These are phyloP conservation scores for Singerocomus inundabilis DNA, from an alignment of 1,284 basidiomycete species.

Conservation along the genomic window DNA sequence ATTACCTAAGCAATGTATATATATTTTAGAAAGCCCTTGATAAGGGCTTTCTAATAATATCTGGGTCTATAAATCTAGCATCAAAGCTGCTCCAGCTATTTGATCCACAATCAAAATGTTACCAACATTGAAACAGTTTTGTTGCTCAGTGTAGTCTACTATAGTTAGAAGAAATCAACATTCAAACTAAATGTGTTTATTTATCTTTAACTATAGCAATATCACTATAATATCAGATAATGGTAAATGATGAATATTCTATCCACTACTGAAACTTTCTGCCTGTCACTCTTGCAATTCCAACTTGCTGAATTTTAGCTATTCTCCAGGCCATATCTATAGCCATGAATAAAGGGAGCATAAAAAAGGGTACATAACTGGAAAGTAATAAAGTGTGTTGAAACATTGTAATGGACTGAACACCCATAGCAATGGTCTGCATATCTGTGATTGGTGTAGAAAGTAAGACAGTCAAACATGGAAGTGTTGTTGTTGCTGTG, in stretches of 20 bases:
- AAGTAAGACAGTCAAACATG: conserved; percentile 64
- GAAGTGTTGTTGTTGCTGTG: conserved; percentile 72
- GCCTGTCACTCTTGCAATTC: background rate
- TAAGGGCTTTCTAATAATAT: no score
- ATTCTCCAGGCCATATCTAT: conserved; percentile 63
- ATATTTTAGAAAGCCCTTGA: no score
- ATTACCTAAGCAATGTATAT: no score
- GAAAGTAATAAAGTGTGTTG: conserved; percentile 58
- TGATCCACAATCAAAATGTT: no score
- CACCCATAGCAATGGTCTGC: conserved; percentile 33
- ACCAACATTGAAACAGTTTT: no score
- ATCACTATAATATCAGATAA: no score
- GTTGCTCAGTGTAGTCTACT: no score
- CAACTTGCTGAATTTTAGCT: conserved; percentile 13
- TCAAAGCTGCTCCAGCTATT: no score
- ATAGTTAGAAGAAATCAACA: no score
- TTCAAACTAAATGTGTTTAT: no score
- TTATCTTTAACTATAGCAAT: no score
- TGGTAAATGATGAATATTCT: background rate
- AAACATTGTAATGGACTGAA: conserved; percentile 41
- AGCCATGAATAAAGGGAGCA: conserved; percentile 69
- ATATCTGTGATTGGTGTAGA: conserved; percentile 39
- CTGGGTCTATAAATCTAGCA: no score
- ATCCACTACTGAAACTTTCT: conserved; percentile 22
- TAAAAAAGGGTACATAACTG: conserved; percentile 75